Conservation (phyloP, 495 filamentous ascomycete species). For the Penicillium desertorum region DNA sequence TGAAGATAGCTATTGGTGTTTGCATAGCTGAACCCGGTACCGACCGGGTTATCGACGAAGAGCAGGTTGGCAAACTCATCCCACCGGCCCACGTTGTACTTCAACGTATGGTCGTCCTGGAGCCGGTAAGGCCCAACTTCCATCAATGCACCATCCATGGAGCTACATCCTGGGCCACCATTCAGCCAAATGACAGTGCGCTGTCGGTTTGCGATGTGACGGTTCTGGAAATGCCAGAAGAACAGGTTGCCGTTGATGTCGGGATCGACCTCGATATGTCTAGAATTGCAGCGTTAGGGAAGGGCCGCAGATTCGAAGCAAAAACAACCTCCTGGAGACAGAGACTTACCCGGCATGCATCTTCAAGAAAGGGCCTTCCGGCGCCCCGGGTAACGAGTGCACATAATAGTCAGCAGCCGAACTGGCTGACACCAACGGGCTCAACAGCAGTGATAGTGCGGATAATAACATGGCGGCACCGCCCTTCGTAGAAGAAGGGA, state of each 20-base stretch:
- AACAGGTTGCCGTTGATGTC: slow-evolving; percentile 89
- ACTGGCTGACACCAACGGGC: slow-evolving; percentile 42
- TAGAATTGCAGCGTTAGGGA: slow-evolving; percentile 41
- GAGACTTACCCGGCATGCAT: slow-evolving; percentile 95
- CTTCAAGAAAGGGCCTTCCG: slow-evolving; percentile 76
- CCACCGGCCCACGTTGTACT: slow-evolving; percentile 89
- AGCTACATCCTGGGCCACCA: slow-evolving; percentile 93
- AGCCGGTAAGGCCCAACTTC: slow-evolving; percentile 93
- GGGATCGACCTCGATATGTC: slow-evolving; percentile 85
- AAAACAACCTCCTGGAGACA: background rate
- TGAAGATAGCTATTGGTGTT: slow-evolving; percentile 80
- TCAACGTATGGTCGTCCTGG: slow-evolving; percentile 69
- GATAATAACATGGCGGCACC: slow-evolving; percentile 29
- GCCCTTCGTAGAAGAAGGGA: slow-evolving; percentile 18
- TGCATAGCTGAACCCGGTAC: slow-evolving; percentile 94
- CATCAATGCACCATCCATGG: slow-evolving; percentile 96
- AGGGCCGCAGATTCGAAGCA: background rate
- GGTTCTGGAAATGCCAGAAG: slow-evolving; percentile 97
- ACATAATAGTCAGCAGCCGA: slow-evolving; percentile 89
- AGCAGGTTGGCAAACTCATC: slow-evolving; percentile 95
- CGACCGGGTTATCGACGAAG: slow-evolving; percentile 95
- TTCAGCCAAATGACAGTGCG: slow-evolving; percentile 97
- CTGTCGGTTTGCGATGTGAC: slow-evolving; percentile 88
- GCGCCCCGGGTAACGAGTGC: slow-evolving; percentile 77
- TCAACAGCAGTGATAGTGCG: slow-evolving; percentile 29